Conservation (phyloP, 108 stramenopile genomes). For the Nitzschia sp. region DNA sequence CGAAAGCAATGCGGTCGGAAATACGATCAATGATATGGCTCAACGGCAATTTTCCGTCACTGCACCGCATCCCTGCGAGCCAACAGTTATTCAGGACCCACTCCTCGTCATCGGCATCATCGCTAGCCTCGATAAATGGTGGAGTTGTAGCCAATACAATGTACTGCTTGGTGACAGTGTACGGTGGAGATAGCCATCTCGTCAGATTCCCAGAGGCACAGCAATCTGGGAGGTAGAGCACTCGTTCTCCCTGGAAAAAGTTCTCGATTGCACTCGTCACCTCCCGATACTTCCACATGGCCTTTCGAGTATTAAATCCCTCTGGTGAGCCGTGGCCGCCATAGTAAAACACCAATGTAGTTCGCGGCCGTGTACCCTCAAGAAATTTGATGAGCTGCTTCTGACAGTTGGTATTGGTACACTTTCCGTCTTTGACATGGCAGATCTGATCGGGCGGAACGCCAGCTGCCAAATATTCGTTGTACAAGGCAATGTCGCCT, state of each 20-base stretch:
- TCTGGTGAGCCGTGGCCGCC: slow-evolving; percentile 28
- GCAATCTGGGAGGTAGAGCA: slow-evolving; percentile 34
- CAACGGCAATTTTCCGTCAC: background rate
- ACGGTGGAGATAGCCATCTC: background rate
- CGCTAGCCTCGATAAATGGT: slow-evolving; percentile 18
- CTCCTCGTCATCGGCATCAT: slow-evolving; percentile 31
- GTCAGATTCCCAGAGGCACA: slow-evolving; percentile 34
- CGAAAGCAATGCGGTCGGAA: slow-evolving; percentile 12
- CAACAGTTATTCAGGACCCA: slow-evolving; percentile 30
- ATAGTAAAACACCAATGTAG: slow-evolving; percentile 35
- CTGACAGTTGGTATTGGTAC: slow-evolving; percentile 26
- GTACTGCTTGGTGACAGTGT: slow-evolving; percentile 6
- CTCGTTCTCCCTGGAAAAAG: slow-evolving; percentile 29
- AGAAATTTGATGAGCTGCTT: slow-evolving; percentile 14
- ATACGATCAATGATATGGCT: background rate
- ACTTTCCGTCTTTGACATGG: slow-evolving; percentile 26
- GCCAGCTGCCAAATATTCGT: slow-evolving; percentile 25
- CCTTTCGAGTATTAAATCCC: slow-evolving; percentile 24
- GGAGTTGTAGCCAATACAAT: slow-evolving; percentile 11
- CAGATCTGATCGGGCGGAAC: slow-evolving; percentile 24
- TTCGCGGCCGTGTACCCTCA: background rate
- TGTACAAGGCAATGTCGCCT: slow-evolving; percentile 34
- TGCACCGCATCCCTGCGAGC: slow-evolving; percentile 25
- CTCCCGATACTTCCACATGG: slow-evolving; percentile 18
- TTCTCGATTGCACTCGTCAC: slow-evolving; percentile 7